Base-by-base conservation (phyloP, 164 flowering plant species). In the Nelumbo lutea region DNA sequence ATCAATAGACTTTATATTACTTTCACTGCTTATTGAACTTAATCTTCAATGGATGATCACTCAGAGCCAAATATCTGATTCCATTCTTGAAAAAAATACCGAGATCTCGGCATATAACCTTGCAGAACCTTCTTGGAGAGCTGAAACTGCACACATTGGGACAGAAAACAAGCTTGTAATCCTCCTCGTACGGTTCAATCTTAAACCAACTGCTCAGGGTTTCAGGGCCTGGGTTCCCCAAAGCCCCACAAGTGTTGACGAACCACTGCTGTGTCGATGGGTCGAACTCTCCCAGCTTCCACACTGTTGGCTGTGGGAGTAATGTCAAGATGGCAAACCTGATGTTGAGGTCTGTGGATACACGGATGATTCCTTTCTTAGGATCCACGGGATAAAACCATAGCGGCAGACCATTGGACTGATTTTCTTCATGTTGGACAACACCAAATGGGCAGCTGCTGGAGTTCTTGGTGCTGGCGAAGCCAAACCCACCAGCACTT, bases 161-260 rank as follows among this genome's bases (percentile, higher is more conserved):
- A 60, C 90, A 85, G 73, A 75, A 87, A 14, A 73, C 73, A 41
- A 87, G 76, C 79, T 85, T 85, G 78, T 87, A 87, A 43, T 79
- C 81, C 4, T 67, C 50, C 0, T 60, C 73, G 45, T 50, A 67
- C 66, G 76, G 73, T 42, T 79, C 83, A 59, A 87, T 85, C 81
- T 79, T 85, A 72, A 27, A 27, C 27, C 27, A 27, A 27, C 27
- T 27, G 27, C 27, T 27, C 27, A 27, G 27, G 27, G 27, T 86
- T 15, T 64, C 65, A 0, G 58, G 66, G 0, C 90, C 88, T 3
- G 88, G 87, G 39, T 80, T 83, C 44, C 87, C 90, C 44, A 48
- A 60, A 6, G 72, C 81, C 1, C 90, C 90, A 0, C 83, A 81
- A 3, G 78, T 76, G 0, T 74, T 75, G 68, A 83, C 78, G 44